Base-by-base conservation (phyloP, 352 stramenopile genomes). In the Phytophthora crassamura region DNA sequence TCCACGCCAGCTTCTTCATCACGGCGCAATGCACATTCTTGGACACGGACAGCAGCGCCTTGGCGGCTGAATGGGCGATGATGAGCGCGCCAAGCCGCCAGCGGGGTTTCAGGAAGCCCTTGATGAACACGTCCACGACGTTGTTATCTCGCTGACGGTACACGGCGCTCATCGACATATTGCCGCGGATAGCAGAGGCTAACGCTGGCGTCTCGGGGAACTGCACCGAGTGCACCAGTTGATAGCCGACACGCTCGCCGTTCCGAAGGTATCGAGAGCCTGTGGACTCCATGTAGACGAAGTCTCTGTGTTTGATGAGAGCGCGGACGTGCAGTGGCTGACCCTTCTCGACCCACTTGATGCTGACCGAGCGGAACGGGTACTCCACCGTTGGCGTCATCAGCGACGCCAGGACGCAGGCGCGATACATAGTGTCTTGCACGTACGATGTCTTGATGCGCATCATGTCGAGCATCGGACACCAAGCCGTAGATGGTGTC, bases 231-330 rank as follows among this genome's bases (percentile, higher is more conserved):
- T 89, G 80, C 41, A 87, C 50, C 4, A 86, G 45, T 40, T 88
- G 77, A 38, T 75, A 90, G 36, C 78, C 77, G 7, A 88, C 38
- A 35, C 66, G 59, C 20, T 88, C 74, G 42, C 71, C 75, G 22
- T 78, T 86, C 14, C 45, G 43, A 0, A 86, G 51, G 8, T 55
- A 43, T 3, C 57, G 59, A 41, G 82, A 48, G 14, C 80, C 80
- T 14, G 69, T 83, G 25, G 77, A 67, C 43, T 89, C 75, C 57
- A 89, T 67, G 46, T 77, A 80, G 22, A 86, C 77, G 40, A 79
- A 78, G 59, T 87, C 80, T 32, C 80, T 69, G 53, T 84, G 80
- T 54, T 71, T 74, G 49, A 77, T 50, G 4, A 73, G 50, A 1
- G 69, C 42, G 7, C 65, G 69, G n/a, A 80, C 41, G 15, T 77